Conservation (phyloP, 805 yeast species). For the Saccharomycopsis malanga region DNA sequence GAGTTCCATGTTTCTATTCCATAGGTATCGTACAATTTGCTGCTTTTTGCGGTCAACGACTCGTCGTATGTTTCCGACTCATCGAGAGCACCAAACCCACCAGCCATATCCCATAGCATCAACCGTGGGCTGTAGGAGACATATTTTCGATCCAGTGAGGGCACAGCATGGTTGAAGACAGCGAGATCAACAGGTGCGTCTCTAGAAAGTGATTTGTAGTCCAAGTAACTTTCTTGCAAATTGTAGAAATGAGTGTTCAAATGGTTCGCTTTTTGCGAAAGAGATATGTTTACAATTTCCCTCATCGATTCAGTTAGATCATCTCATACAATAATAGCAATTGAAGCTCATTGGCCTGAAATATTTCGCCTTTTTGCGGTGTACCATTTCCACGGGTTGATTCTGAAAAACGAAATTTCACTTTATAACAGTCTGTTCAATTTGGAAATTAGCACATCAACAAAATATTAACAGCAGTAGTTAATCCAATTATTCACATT, state of each 20-base stretch:
- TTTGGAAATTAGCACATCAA: background rate
- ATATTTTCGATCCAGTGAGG: slow-evolving; percentile 34
- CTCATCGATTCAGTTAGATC: no score
- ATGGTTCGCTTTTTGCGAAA: slow-evolving; percentile 70
- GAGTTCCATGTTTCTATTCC: slow-evolving; percentile 23
- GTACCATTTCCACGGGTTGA: background rate
- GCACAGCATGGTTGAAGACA: slow-evolving; percentile 40
- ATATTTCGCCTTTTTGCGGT: no score
- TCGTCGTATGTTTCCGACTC: slow-evolving; percentile 41
- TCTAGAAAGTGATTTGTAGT: slow-evolving; percentile 33
- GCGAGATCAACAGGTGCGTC: slow-evolving; percentile 35
- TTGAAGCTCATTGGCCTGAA: no score
- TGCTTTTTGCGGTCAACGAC: slow-evolving; percentile 36
- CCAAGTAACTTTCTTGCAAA: slow-evolving; percentile 62
- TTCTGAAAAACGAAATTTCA: background rate
- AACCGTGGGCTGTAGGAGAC: slow-evolving; percentile 76
- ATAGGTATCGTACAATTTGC: slow-evolving; percentile 24
- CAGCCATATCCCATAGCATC: slow-evolving; percentile 69
- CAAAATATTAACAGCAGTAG: no score
- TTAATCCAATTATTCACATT: no score
- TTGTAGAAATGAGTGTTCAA: slow-evolving; percentile 77
- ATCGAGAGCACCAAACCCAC: slow-evolving; percentile 68
- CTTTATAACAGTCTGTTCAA: background rate
- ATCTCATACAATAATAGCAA: no score
- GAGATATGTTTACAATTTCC: slow-evolving; percentile 66